Conservation (phyloP, 192 early-diverging fungal species). For the Linnemannia elongata region DNA sequence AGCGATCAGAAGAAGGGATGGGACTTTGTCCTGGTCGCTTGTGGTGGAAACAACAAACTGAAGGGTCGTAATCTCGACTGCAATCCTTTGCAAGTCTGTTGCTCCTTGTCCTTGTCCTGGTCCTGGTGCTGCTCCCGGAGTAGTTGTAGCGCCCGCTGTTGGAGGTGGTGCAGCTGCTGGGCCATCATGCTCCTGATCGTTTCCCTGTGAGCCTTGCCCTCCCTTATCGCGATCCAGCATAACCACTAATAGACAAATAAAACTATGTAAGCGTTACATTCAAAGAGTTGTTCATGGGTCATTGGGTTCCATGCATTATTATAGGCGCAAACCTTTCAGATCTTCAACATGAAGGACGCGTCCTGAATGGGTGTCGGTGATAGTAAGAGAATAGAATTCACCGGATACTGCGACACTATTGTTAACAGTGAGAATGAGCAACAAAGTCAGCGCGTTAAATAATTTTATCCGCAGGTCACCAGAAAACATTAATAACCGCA, state of each 20-base stretch:
- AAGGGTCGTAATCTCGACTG: slow-evolving; percentile 32
- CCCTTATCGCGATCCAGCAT: slow-evolving; percentile 40
- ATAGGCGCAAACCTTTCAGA: slow-evolving; percentile 24
- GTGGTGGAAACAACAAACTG: slow-evolving; percentile 50
- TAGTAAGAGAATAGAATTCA: slow-evolving; percentile 44
- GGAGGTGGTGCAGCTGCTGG: neutral
- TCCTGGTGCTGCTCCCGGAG: neutral
- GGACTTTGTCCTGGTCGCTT: slow-evolving; percentile 45
- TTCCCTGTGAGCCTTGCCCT: neutral
- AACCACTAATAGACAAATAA: slow-evolving; percentile 14
- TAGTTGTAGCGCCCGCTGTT: neutral
- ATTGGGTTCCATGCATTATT: neutral
- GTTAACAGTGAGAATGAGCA: neutral
- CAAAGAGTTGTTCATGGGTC: neutral
- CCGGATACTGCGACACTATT: slow-evolving; percentile 45
- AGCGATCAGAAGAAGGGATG: slow-evolving; percentile 36
- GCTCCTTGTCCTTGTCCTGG: neutral
- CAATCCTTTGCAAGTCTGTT: slow-evolving; percentile 24
- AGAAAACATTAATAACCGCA: neutral
- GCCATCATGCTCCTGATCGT: neutral
- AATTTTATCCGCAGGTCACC: no score
- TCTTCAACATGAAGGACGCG: slow-evolving; percentile 43
- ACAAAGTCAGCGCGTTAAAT: neutral
- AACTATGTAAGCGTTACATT: neutral
- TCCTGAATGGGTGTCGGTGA: slow-evolving; percentile 30